Base-by-base conservation (phyloP, 2,329 filamentous ascomycete species). In the Diaporthe vexans region DNA sequence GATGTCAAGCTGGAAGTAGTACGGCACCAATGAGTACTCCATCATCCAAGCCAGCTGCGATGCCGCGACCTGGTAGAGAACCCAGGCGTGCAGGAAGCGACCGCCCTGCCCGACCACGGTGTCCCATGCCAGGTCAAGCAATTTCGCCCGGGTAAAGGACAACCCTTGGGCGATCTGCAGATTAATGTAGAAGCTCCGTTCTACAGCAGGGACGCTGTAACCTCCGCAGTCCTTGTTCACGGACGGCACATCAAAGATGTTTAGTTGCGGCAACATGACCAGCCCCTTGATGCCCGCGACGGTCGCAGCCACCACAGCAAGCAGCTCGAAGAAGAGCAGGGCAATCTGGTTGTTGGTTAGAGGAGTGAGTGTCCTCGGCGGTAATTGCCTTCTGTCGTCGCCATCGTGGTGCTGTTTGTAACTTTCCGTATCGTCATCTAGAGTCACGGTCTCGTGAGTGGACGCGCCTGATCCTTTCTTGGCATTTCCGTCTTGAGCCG, bases 21-120 rank as follows among this genome's bases (percentile, higher is more conserved):
- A 63, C 21, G 70, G 70, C 13, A 72, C 57, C 17, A 58, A 63
- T 19, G 70, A 54, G 35, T 72, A 72, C 21, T 72, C 70, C 70
- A 72, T 72, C 57, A 72, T 72, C 70, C 70, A 72, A 11, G 70
- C 24, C 24, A 72, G 57, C 58, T 72, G 70, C 19, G 57, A 63
- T 1, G 70, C 70, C 7, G 48, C 70, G 35, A 72, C 57, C 33
- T 43, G 57, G n/a, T 72, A 72, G 10, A 72, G 57, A 24, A 72
- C 35, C 57, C 57, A 72, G 4, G 43, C 70, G 35, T 72, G 70
- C 21, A 72, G 46, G n/a, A 63, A 72, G 17, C 51, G 26, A 4
- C 70, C 70, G 21, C 70, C 70, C n/a, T 72, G 70, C 24, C 70
- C 70, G 26, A 72, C 26, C 10, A 72, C 17, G 1, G 57, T 72